A percentile compares a stretch with the other conserved stretches of the same genome.
Evolutionary conservation across 495 filamentous ascomycete species (phyloP).

Genomic region (Usnea hakonensis): DNA sequence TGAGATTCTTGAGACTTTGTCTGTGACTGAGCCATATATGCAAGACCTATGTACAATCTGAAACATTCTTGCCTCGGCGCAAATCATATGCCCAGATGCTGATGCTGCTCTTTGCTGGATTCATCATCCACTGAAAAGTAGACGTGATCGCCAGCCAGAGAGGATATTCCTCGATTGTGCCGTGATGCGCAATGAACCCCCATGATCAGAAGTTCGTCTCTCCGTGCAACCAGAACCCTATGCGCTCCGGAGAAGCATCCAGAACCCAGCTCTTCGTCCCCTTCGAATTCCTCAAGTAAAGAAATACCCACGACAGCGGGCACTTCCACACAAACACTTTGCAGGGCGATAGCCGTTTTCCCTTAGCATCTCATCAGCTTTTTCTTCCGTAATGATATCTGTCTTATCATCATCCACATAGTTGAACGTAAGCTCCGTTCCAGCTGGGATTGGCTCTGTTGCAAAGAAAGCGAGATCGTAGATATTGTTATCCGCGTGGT

Average conservation of each 20-base stretch:
- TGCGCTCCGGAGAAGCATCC: not conserved
- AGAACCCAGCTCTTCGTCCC: not conserved
- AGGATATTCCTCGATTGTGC: no score
- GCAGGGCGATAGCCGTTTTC: slow-evolving; percentile 41
- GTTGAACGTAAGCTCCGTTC: slow-evolving; percentile 79
- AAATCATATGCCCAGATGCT: not conserved
- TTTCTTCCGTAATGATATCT: slow-evolving; percentile 34
- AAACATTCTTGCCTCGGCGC: not conserved
- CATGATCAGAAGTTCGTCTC: no score
- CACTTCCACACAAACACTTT: slow-evolving; percentile 59
- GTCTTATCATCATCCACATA: slow-evolving; percentile 58
- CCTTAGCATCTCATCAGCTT: slow-evolving; percentile 42
- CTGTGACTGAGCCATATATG: not conserved
- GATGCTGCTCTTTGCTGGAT: not conserved
- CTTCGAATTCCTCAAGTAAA: slow-evolving; percentile 32
- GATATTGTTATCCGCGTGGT: slow-evolving; percentile 62
- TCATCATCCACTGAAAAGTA: no score
- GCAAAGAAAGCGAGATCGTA: slow-evolving; percentile 91
- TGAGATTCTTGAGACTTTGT: not conserved
- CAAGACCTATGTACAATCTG: not conserved
- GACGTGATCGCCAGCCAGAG: no score
- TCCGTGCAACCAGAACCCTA: no score
- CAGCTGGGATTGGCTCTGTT: slow-evolving; percentile 54
- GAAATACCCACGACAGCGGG: slow-evolving; percentile 59
- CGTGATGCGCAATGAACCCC: not conserved